Conservation (phyloP, 352 stramenopile genomes). For the Phytophthora citrophthora region DNA sequence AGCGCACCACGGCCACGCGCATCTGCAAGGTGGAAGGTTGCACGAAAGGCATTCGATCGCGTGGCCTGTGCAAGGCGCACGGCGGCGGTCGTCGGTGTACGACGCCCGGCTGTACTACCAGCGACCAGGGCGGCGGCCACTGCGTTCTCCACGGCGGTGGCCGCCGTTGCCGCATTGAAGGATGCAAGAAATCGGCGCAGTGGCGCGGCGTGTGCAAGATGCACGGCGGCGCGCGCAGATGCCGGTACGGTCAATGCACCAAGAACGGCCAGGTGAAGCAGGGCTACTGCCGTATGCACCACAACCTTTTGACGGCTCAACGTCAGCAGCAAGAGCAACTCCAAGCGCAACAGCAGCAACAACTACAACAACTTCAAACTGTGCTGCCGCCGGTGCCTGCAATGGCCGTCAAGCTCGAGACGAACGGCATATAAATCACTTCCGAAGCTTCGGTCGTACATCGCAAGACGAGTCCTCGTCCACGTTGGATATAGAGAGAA, state of each 20-base stretch:
- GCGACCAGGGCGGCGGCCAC: slow-evolving; percentile 86
- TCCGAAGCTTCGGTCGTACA: slow-evolving; percentile 34
- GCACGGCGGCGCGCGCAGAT: slow-evolving; percentile 82
- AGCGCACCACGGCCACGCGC: slow-evolving; percentile 60
- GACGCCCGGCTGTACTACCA: slow-evolving; percentile 80
- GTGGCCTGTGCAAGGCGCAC: slow-evolving; percentile 85
- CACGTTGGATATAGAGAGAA: slow-evolving; percentile 12
- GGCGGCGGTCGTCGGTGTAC: slow-evolving; percentile 82
- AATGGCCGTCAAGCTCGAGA: slow-evolving; percentile 26
- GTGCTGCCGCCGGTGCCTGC: slow-evolving; percentile 11
- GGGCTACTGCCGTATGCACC: slow-evolving; percentile 82
- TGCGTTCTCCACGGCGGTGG: slow-evolving; percentile 86
- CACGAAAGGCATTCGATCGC: slow-evolving; percentile 78
- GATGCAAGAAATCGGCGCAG: slow-evolving; percentile 84
- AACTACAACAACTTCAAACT: slow-evolving; percentile 14
- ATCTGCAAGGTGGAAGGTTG: slow-evolving; percentile 81
- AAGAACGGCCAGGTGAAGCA: slow-evolving; percentile 87
- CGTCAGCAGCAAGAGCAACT: slow-evolving; percentile 48
- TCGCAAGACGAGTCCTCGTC: slow-evolving; percentile 18
- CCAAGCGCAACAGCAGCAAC: slow-evolving; percentile 34
- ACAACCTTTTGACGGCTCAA: slow-evolving; percentile 59
- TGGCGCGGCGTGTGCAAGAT: slow-evolving; percentile 86
- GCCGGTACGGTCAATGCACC: slow-evolving; percentile 75
- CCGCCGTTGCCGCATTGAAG: slow-evolving; percentile 74
- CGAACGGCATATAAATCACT: slow-evolving; percentile 35